Evolutionary conservation across 75 land plant genomes (phyloP), one percentile per base, ranked within the genome.

Genomic region (Cunninghamia lanceolata): DNA sequence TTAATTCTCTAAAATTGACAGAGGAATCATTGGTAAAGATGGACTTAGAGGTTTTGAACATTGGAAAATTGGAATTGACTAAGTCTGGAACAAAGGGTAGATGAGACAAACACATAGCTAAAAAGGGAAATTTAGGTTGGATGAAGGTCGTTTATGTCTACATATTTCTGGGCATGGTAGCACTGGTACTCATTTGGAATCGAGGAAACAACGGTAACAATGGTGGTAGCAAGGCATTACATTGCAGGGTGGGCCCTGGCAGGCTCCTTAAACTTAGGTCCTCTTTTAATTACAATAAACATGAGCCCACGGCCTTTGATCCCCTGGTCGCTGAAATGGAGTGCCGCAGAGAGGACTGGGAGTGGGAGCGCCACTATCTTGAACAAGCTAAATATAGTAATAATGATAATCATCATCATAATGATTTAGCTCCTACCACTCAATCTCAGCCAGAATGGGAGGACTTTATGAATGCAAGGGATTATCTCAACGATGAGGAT

Each of bases 401-500:
- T 32, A 36, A 82, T 21, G 17, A 84, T 36, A 86, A 89, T 83
- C 85, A 91, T 82, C 73, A 56, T 32, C 46, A 82, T 32, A 30
- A 84, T 32, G 86, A 85, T 40, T 15, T 82, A 28, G 91, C 90
- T 13, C 86, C 89, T 30, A 90, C 84, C 32, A 53, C 84, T 8
- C n/a, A n/a, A n/a, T n/a, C n/a, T n/a, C n/a, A n/a, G n/a, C n/a
- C n/a, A n/a, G n/a, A n/a, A n/a, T n/a, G 92, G 93, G 91, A 92
- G 86, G 97, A 94, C 66, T 95, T 89, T 86, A 88, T 88, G 86
- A 89, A 94, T 66, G 92, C 92, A 25, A 96, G 95, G 86, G 97
- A 97, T 63, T 95, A 93, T 86, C 59, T 95, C 82, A 95, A 95
- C 84, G 95, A 95, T 52, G 95, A 94, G 92, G 94, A 95, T 21